A percentile compares a stretch with the other conserved stretches of the same genome.
Evolutionary conservation across 148 eudicot genomes (phyloP).

Genomic region (Cornus controversa): DNA sequence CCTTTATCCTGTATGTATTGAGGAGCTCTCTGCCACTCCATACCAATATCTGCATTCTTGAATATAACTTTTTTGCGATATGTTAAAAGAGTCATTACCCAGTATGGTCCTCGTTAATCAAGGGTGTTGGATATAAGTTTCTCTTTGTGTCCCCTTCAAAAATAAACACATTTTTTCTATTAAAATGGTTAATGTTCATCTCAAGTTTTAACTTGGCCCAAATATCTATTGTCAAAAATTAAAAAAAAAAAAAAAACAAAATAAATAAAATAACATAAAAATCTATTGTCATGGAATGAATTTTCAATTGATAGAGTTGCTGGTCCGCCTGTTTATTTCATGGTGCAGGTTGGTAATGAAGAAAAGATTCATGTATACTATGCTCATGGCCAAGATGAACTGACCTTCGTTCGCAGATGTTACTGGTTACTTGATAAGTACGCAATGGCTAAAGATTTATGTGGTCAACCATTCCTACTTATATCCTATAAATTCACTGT

Average conservation of each 20-base stretch:
- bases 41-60: background rate
- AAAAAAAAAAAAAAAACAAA: no score
- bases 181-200: background rate
- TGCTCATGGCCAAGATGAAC: conserved; percentile 83
- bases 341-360: conserved; percentile 76
- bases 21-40: background rate
- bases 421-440: conserved; percentile 99
- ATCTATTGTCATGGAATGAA: background rate
- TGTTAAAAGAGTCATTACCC: no score
- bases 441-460: conserved; percentile 32
- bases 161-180: background rate
- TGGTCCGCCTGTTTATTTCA: conserved; percentile 8
- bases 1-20: background rate
- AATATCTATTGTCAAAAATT: conserved; percentile 2
- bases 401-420: conserved; percentile 91
- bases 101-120: no score
- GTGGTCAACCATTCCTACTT: background rate
- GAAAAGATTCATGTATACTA: conserved; percentile 95
- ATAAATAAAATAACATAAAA: no score
- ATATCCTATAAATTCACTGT: background rate
- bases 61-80: no score
- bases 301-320: conserved; percentile 9
- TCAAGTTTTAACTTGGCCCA: background rate
- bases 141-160: background rate
- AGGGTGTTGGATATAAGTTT: background rate